Evolutionary conservation across 306 rosid species (phyloP), one percentile per base, ranked within the genome.

Genomic region (Vicia faba): DNA sequence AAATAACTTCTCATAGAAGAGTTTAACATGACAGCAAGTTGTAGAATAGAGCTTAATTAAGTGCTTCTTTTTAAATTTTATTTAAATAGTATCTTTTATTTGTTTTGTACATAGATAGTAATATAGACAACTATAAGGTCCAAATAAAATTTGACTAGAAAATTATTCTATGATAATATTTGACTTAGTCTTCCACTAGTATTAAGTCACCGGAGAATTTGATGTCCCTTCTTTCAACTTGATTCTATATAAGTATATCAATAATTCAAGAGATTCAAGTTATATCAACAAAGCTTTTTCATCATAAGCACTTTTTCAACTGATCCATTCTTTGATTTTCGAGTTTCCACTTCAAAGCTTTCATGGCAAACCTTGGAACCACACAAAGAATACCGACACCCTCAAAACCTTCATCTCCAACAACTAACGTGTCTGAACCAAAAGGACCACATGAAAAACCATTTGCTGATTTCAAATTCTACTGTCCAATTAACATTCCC

Each of bases 351-450:
- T 49, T n/a, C 40, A 54, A 60, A 7, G 44, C 14, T 8, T 9
- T 11, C 29, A 79, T 86, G 91, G 85, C 82, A 38, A 77, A 70
- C 50, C 75, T 20, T 19, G 91, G 88, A 64, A 72, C 91, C 1
- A 58, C 75, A 29, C 80, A 81, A 1, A 86, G 88, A 78, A 45
- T 78, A 16, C 36, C 79, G 33, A 36, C 69, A 11, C 57, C 81
- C 28, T 51, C 83, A 35, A 53, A 80, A 51, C 53, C 79, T 53
- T 46, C 66, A 38, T 31, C 84, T 6, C 39, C 41, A n/a, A 40
- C 31, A 40, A 20, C 29, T 5, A 0, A 70, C 29, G 51, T 66
- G 5, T 2, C 64, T 14, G 82, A 82, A 33, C 82, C 84, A 45
- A 84, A 79, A 69, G 36, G 20, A 38, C 48, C 71, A 11, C 63